phyloP scores from a whole-genome alignment of 2,329 filamentous ascomycete species.

The Trichoderma koningii region DNA sequence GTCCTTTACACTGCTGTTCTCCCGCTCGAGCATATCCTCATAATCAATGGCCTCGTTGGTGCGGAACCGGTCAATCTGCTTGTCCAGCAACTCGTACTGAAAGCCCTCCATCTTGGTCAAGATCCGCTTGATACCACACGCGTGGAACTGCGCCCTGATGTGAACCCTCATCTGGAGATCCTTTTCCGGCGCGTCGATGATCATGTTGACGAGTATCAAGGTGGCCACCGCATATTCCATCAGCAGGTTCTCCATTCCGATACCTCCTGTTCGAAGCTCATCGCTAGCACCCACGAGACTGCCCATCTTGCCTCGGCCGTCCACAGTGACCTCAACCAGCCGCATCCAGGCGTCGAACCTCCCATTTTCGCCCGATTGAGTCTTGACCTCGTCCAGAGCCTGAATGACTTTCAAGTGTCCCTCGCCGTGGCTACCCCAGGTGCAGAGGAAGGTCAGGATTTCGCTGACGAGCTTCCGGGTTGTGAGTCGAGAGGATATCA shows the following conservation, averaged over 20 bases:
- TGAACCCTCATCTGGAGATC: conserved; percentile 92
- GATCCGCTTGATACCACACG: conserved; percentile 91
- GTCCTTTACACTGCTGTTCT: conserved; percentile 88
- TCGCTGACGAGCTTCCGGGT: conserved; percentile 95
- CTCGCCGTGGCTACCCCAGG: conserved; percentile 81
- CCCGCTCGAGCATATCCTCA: conserved; percentile 90
- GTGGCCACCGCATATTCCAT: conserved; percentile 99
- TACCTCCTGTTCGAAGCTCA: conserved; percentile 91
- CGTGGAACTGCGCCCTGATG: conserved; percentile 92
- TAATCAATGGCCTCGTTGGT: conserved; percentile 97
- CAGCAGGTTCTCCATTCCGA: conserved; percentile 96
- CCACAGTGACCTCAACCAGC: conserved; percentile 93
- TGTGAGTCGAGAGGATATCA: conserved; percentile 85
- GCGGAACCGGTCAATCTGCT: conserved; percentile 92
- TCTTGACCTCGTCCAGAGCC: conserved; percentile 89
- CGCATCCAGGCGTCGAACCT: conserved; percentile 99
- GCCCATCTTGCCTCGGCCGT: conserved; percentile 98
- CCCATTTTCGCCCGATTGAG: conserved; percentile 84
- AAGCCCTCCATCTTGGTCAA: conserved; percentile 97
- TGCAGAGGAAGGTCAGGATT: conserved; percentile 92
- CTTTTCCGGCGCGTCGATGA: conserved; percentile 85
- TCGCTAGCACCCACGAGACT: conserved; percentile 96
- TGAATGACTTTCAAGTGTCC: conserved; percentile 93
- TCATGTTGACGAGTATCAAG: conserved; percentile 93
- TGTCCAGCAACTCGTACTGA: conserved; percentile 97